A percentile compares a stretch with the other conserved stretches of the same genome.
Conservation (phyloP, 176 grass and related monocot species). For the Elymus sibiricus region DNA sequence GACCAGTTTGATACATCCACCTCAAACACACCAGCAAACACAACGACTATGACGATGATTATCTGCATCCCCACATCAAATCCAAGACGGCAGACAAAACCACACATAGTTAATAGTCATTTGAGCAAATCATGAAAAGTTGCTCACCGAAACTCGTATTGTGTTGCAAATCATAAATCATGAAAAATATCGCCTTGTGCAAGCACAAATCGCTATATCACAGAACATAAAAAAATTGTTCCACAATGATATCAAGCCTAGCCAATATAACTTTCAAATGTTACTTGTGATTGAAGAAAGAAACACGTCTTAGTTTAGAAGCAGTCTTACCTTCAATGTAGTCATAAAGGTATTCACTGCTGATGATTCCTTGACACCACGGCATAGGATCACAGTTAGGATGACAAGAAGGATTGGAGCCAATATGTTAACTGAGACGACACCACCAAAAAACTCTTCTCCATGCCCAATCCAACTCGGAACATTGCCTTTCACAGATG, state of each 20-base stretch:
- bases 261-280: background rate
- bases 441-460: constrained; percentile 74
- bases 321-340: constrained; percentile 57
- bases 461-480: constrained; percentile 93
- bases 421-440: constrained; percentile 84
- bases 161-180: background rate
- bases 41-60: constrained; percentile 75
- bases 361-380: constrained; percentile 85
- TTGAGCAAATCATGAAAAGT: background rate
- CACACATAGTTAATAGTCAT: background rate
- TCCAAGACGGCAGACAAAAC: background rate
- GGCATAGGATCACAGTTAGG: constrained; percentile 76
- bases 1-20: constrained; percentile 98
- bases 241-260: background rate
- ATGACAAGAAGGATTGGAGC: constrained; percentile 75
- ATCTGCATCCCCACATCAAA: constrained; percentile 50
- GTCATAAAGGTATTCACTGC: constrained; percentile 89
- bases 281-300: background rate
- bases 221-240: background rate
- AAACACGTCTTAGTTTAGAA: constrained; percentile 9
- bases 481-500: constrained; percentile 66
- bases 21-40: constrained; percentile 84
- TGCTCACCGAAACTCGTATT: background rate
- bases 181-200: background rate
- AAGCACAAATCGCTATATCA: background rate